Conservation (phyloP, 495 filamentous ascomycete species). For the Alectoria sarmentosa region DNA sequence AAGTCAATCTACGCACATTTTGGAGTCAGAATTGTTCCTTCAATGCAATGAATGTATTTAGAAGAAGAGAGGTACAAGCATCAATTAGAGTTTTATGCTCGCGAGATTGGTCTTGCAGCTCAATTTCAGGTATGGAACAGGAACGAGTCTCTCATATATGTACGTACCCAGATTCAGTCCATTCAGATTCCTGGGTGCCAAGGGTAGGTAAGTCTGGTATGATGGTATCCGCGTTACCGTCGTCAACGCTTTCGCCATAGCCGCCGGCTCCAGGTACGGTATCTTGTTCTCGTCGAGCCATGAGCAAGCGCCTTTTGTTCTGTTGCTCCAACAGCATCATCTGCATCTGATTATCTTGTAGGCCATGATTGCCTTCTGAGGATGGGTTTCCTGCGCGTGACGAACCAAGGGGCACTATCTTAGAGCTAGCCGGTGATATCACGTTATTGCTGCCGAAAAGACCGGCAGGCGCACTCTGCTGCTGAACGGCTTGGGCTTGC, state of each 20-base stretch:
- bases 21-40: too few relatives aligned
- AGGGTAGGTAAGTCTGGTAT: slow-evolving; percentile 19
- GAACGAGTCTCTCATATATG: not conserved
- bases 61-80: too few relatives aligned
- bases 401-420: not conserved
- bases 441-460: not conserved
- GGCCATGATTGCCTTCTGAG: not conserved
- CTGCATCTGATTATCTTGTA: not conserved
- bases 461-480: not conserved
- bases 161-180: slow-evolving; percentile 33
- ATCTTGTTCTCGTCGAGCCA: not conserved
- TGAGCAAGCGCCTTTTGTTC: not conserved
- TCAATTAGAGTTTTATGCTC: too few relatives aligned
- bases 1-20: slow-evolving; percentile 39
- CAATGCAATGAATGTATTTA: too few relatives aligned
- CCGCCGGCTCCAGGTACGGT: not conserved
- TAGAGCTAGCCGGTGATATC: not conserved
- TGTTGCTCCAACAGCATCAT: not conserved
- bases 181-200: slow-evolving; percentile 31
- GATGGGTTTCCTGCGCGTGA: not conserved
- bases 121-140: not conserved
- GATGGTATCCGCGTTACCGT: slow-evolving; percentile 19
- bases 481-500: not conserved
- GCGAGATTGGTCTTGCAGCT: not conserved
- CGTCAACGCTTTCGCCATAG: not conserved